phyloP scores from a whole-genome alignment of 1,284 basidiomycete species.

The Anthracocystis panici-leucophaei region DNA sequence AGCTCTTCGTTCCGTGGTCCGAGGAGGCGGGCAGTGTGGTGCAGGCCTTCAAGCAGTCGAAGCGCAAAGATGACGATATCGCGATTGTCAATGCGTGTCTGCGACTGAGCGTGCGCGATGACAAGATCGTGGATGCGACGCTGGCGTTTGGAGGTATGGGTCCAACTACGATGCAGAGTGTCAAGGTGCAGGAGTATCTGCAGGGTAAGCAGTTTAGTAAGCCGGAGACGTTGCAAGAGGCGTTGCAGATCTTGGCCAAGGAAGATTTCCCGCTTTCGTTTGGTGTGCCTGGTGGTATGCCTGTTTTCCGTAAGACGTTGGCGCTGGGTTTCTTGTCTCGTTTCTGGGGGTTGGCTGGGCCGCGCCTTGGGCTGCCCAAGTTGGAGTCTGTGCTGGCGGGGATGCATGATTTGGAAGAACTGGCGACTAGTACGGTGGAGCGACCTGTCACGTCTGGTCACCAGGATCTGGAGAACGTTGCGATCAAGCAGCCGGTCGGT shows the following conservation, averaged over 20 bases:
- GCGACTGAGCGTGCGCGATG: constrained; percentile 33
- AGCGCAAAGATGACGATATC: constrained; percentile 70
- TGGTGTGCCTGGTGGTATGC: constrained; percentile 70
- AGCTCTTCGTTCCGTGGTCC: constrained; percentile 53
- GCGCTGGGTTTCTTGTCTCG: constrained; percentile 69
- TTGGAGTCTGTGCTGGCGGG: constrained; percentile 12
- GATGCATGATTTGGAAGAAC: constrained; percentile 48
- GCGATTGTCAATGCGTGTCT: constrained; percentile 70
- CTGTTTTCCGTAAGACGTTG: constrained; percentile 69
- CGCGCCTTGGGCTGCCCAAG: constrained; percentile 33
- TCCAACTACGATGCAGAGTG: constrained; percentile 56
- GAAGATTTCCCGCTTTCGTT: constrained; percentile 67
- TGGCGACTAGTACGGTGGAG: constrained; percentile 47
- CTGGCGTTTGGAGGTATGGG: constrained; percentile 71
- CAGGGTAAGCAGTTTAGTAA: constrained; percentile 31
- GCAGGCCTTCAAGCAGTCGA: constrained; percentile 70
- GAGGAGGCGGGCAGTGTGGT: constrained; percentile 54
- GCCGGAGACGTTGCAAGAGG: constrained; percentile 19
- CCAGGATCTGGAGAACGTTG: constrained; percentile 59
- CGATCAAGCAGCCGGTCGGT: constrained; percentile 56
- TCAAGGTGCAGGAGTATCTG: constrained; percentile 55
- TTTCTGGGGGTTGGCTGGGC: constrained; percentile 66
- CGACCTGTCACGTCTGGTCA: constrained; percentile 47
- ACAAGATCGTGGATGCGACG: constrained; percentile 51
- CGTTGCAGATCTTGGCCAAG: constrained; percentile 47